phyloP scores from a whole-genome alignment of 1,139 yeast species.

The Saccharomyces hybrid region DNA sequence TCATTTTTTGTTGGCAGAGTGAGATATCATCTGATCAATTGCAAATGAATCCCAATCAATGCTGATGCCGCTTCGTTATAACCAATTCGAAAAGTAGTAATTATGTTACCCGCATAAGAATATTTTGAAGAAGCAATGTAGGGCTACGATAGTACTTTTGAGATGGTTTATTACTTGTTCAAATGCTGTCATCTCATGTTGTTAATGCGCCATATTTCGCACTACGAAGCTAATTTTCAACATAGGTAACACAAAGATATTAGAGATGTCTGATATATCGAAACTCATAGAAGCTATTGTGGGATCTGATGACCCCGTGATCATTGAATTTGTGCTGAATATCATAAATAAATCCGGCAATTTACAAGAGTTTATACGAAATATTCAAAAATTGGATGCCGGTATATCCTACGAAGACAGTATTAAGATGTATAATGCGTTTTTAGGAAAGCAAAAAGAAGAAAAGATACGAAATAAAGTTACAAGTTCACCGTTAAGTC shows the following conservation, averaged over 20 bases:
- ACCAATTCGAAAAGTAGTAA: not conserved
- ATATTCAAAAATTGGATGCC: constrained; percentile 14
- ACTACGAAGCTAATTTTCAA: not conserved
- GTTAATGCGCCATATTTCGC: not conserved
- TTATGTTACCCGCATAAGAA: not conserved
- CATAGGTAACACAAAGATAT: constrained; percentile 5
- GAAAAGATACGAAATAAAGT: not conserved
- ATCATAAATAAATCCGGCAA: constrained; percentile 12
- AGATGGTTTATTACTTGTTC: not conserved
- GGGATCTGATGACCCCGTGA: constrained; percentile 22
- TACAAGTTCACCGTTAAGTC: not conserved
- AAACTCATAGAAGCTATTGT: constrained; percentile 10
- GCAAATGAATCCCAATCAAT: not conserved
- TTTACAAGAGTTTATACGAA: constrained; percentile 10
- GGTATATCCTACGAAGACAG: constrained; percentile 7
- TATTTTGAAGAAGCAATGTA: not conserved
- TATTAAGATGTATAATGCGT: not conserved
- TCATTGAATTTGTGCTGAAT: constrained; percentile 21
- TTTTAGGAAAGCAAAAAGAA: not conserved
- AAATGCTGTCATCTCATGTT: not conserved
- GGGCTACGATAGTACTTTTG: not conserved
- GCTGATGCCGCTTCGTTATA: not conserved
- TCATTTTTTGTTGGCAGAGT: not conserved
- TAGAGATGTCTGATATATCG: constrained; percentile 6
- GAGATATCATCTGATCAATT: not conserved